Base-by-base conservation (phyloP, 2,329 filamentous ascomycete genomes). In the Fusarium tupiense region DNA sequence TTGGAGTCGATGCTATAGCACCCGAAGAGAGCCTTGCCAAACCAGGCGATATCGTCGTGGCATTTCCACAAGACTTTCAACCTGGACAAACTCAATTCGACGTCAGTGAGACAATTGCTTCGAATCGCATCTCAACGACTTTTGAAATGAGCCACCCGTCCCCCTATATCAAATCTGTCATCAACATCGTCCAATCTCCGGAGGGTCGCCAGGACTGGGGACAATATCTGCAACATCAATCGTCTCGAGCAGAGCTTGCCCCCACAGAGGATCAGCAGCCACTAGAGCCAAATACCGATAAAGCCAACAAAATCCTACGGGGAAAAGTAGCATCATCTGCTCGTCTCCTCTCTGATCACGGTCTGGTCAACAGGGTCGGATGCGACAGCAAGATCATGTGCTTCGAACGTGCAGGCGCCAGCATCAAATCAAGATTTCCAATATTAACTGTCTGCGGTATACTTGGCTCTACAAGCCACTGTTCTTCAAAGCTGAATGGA, bases 151-250 rank as follows among this genome's bases (percentile, higher is more conserved):
- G 9, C 2, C 31, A 6, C 0, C 33, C 59, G 0, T n/a, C 69
- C 0, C 3, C 8, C 0, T 37, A 1, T 10, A 6, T 72, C 1
- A 3, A 3, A 0, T 31, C 17, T 0, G 38, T 12, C 3, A 6
- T 68, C 9, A 17, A 35, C 0, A 6, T 1, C 2, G 1, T 44
- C 1, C 17, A n/a, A 16, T 67, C 47, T 0, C 1, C 6, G 0
- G 2, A 5, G 0, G 57, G 57, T 8, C 63, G 37, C 1, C 11
- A 3, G 20, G 7, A 38, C 10, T 61, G 53, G 53, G 4, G 2
- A 1, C 1, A 19, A 11, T 40, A 64, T 14, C 24, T 43, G 17
- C 2, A 33, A 8, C 5, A 19, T 24, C 49, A 53, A 3, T 24
- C 17, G 6, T 2, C 8, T 3, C 4, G 41, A 65, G 4, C 6